Evolutionary conservation across 179 eudicot genomes (phyloP), one percentile per base, ranked within the genome.

Genomic region (Silene vulgaris): DNA sequence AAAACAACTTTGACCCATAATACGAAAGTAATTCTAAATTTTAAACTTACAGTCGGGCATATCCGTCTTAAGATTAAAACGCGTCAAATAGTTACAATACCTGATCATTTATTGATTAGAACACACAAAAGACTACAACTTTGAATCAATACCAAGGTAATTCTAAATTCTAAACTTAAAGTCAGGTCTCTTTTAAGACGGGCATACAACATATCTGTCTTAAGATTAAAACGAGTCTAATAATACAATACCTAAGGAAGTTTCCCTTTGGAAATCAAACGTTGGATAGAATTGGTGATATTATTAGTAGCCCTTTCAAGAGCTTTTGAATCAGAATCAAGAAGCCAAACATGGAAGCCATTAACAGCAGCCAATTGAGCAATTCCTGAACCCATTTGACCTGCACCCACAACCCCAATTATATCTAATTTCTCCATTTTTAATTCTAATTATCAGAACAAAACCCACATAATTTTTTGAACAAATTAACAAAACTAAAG

Each of bases 341-440:
- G 85, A 21, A 93, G 90, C 72, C 71, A 86, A 0, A 93, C 95
- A 4, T 89, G 75, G 65, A 84, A 28, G 3, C 95, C 95, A 54
- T 86, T 74, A 3, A 85, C 81, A 65, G 90, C 95, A 32, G 88
- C 91, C 77, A 91, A 82, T n/a, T 91, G 90, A 60, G 97, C 97
- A 4, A 91, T 93, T 21, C 98, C 98, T 73, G 95, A 80, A 17
- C 98, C 98, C 98, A 91, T 93, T 75, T 93, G 98, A 23, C 98
- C 98, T 74, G 87, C 89, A 6, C 98, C 98, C 30, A 93, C 85
- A 63, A 93, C 98, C 50, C 95, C 98, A 4, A 93, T 78, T 17
- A 67, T 21, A 48, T 60, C 54, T 7, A 73, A 14, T 35, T 73
- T 57, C 60, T 62, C 70, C 82, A 73, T 68, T 63, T 62, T 48